phyloP scores from a whole-genome alignment of 306 rosid species.

The Biancaea sappan region DNA sequence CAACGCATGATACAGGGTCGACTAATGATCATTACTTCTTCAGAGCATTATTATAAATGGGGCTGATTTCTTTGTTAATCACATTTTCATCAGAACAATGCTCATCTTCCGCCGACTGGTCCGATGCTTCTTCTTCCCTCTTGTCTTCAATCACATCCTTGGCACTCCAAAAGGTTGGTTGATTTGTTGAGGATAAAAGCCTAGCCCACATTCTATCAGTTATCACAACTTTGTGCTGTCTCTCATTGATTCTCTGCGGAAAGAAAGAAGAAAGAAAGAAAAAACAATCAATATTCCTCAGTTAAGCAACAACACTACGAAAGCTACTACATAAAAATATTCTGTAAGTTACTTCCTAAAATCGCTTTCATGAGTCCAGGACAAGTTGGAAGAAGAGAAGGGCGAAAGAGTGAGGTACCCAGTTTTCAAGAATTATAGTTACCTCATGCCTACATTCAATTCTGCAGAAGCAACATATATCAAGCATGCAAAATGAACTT shows the following conservation, averaged over 20 bases:
- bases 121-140: constrained; percentile 45
- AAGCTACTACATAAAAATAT: neutral
- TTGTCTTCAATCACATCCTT: constrained; percentile 55
- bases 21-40: constrained; percentile 28
- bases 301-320: neutral
- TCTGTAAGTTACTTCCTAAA: constrained; percentile 8
- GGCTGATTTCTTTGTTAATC: constrained; percentile 34
- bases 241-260: constrained; percentile 78
- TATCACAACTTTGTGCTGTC: constrained; percentile 75
- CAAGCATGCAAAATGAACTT: constrained; percentile 44
- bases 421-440: neutral
- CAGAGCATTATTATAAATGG: constrained; percentile 27
- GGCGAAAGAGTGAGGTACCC: neutral
- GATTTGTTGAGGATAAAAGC: constrained; percentile 90
- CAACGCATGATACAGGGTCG: constrained; percentile 9
- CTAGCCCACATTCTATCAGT: constrained; percentile 99
- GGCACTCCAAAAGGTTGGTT: constrained; percentile 70
- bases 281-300: neutral
- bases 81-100: constrained; percentile 31
- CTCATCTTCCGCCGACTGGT: constrained; percentile 14
- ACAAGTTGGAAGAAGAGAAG: neutral
- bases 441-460: neutral
- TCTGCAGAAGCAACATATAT: constrained; percentile 17
- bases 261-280: neutral
- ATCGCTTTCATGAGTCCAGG: neutral